phyloP scores from a whole-genome alignment of 495 filamentous ascomycete genomes.

The Pseudoneurospora amorphoporcata region DNA sequence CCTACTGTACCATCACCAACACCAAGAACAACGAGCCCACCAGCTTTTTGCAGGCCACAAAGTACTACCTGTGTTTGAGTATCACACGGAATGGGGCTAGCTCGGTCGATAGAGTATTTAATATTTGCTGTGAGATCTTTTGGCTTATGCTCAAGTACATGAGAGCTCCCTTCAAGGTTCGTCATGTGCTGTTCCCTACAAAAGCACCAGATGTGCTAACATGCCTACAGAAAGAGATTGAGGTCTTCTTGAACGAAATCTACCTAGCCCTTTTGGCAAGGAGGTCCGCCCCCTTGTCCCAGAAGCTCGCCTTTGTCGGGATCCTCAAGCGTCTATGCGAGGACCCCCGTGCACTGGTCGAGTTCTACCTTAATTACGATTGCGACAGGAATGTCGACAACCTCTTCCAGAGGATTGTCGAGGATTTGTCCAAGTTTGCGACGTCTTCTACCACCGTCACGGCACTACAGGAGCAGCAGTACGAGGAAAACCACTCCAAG shows the following conservation, averaged over 20 bases:
- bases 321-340: constrained; percentile 72
- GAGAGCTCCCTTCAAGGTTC: constrained; percentile 83
- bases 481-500: constrained; percentile 64
- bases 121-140: constrained; percentile 94
- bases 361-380: constrained; percentile 97
- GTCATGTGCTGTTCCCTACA: constrained; percentile 1
- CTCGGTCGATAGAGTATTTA: constrained; percentile 81
- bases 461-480: constrained; percentile 68
- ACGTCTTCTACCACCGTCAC: constrained; percentile 66
- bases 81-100: constrained; percentile 92
- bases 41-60: constrained; percentile 86
- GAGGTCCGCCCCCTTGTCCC: constrained; percentile 71
- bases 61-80: constrained; percentile 90
- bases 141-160: constrained; percentile 93
- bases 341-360: constrained; percentile 82
- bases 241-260: constrained; percentile 96
- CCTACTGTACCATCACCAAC: constrained; percentile 79
- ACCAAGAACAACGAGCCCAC: constrained; percentile 76
- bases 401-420: constrained; percentile 90
- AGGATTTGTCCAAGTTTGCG: constrained; percentile 79
- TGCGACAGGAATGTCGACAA: constrained; percentile 94
- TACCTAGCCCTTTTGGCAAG: constrained; percentile 90
- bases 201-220: constrained; percentile 7
- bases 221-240: constrained; percentile 71
- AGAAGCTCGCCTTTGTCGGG: constrained; percentile 86